These are phyloP conservation scores for Mycena capillaripes DNA, from an alignment of 768 basidiomycete species.

Conservation along the genomic window DNA sequence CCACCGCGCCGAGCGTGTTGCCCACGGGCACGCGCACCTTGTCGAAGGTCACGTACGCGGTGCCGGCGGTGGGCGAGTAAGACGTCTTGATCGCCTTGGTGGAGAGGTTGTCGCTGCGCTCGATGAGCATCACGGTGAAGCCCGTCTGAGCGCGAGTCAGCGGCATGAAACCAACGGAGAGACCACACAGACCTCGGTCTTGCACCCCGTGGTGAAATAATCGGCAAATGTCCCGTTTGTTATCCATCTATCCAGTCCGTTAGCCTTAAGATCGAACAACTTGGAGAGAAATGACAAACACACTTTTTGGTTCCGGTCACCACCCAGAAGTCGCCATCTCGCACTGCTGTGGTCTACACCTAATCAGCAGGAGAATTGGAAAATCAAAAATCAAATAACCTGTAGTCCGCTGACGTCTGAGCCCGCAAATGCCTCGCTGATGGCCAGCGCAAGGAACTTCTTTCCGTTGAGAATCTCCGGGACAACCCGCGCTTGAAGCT, in stretches of 20 bases:
- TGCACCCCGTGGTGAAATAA: constrained; percentile 86
- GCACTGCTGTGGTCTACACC: constrained; percentile 77
- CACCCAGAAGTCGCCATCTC: constrained; percentile 89
- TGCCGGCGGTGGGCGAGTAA: constrained; percentile 93
- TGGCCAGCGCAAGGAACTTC: constrained; percentile 91
- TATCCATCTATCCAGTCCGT: constrained; percentile 60
- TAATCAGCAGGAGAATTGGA: neutral
- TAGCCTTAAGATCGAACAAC: neutral
- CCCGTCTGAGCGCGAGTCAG: constrained; percentile 62
- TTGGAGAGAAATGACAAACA: constrained; percentile 29
- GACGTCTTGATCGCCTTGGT: constrained; percentile 94
- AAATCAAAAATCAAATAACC: neutral
- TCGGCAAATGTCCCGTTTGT: constrained; percentile 90
- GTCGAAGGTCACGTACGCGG: constrained; percentile 87
- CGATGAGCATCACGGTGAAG: constrained; percentile 82
- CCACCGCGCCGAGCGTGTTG: constrained; percentile 90
- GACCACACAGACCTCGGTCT: constrained; percentile 66
- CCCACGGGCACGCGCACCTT: constrained; percentile 86
- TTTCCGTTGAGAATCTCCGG: constrained; percentile 82
- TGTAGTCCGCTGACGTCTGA: constrained; percentile 88
- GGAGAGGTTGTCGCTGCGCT: constrained; percentile 77
- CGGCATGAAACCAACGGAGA: neutral
- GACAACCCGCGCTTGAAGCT: constrained; percentile 78
- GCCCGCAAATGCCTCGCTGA: constrained; percentile 94
- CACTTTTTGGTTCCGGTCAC: constrained; percentile 96